These are phyloP conservation scores for Quercus ilex DNA, from an alignment of 306 rosid species.

Conservation along the genomic window DNA sequence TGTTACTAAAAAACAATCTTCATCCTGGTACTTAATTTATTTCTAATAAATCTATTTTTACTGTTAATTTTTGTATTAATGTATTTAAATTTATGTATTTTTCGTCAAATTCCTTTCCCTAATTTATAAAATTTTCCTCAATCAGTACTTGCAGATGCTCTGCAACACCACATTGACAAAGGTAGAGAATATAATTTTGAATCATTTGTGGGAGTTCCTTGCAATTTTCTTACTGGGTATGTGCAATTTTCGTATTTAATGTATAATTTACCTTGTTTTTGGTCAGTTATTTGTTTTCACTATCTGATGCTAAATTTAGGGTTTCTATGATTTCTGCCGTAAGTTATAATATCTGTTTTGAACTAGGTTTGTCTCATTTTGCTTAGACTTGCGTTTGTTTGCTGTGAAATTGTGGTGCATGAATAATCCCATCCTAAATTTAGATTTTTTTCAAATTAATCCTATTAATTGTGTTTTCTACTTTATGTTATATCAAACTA, in stretches of 20 bases:
- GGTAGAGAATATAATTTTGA: slow-evolving; percentile 3
- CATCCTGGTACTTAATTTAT: slow-evolving; percentile 3
- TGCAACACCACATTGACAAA: slow-evolving; percentile 19
- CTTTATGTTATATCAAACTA: not conserved
- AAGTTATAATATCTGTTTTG: not conserved
- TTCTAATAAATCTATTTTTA: not conserved
- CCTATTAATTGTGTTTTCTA: not conserved
- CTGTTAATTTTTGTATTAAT: not conserved
- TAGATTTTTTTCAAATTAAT: not conserved
- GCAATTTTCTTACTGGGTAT: not conserved
- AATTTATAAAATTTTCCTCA: not conserved
- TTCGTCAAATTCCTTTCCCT: not conserved
- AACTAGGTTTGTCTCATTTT: not conserved
- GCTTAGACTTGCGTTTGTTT: not conserved
- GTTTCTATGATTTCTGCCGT: not conserved
- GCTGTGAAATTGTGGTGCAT: not conserved
- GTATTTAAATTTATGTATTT: not conserved
- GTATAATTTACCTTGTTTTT: not conserved
- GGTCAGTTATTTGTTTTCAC: not conserved
- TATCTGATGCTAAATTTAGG: not conserved
- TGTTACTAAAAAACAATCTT: not conserved
- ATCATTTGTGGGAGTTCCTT: not conserved
- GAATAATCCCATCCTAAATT: not conserved
- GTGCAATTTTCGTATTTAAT: not conserved
- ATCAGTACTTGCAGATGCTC: slow-evolving; percentile 9